Evolutionary conservation across 805 yeast genomes (phyloP).

Genomic region (Candida quercuum): DNA sequence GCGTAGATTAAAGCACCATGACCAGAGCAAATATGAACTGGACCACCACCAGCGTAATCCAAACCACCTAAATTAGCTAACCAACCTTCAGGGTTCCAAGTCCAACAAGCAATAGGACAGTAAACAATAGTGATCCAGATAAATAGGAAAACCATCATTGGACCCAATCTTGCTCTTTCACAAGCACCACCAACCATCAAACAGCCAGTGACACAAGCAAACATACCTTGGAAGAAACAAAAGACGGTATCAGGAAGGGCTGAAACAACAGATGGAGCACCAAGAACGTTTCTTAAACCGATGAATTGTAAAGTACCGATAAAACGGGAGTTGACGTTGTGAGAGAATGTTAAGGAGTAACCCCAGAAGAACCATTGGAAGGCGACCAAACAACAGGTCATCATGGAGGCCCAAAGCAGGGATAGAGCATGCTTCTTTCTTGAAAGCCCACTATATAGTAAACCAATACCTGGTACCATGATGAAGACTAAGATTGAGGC

Average conservation of each 20-base stretch:
- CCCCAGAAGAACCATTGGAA: slow-evolving; percentile 99
- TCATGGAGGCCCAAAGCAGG: slow-evolving; percentile 87
- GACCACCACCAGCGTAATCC: slow-evolving; percentile 99
- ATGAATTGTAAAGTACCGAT: slow-evolving; percentile 81
- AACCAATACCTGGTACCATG: slow-evolving; percentile 95
- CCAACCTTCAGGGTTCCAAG: slow-evolving; percentile 97
- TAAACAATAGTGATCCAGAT: slow-evolving; percentile 94
- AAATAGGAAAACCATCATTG: slow-evolving; percentile 93
- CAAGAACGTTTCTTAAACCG: slow-evolving; percentile 75
- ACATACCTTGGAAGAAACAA: slow-evolving; percentile 94
- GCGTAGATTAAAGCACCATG: slow-evolving; percentile 94
- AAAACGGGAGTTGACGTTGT: slow-evolving; percentile 53
- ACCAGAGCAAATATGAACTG: slow-evolving; percentile 94
- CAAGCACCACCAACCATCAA: slow-evolving; percentile 97
- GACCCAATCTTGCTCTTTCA: slow-evolving; percentile 93
- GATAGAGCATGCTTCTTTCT: slow-evolving; percentile 96
- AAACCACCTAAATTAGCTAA: slow-evolving; percentile 72
- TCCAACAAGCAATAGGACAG: slow-evolving; percentile 96
- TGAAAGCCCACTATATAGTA: slow-evolving; percentile 87
- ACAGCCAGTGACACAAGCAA: slow-evolving; percentile 88
- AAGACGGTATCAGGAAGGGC: slow-evolving; percentile 85
- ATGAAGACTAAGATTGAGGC: slow-evolving; percentile 85
- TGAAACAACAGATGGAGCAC: slow-evolving; percentile 65
- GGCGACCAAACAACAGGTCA: slow-evolving; percentile 75
- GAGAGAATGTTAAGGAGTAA: slow-evolving; percentile 81